These are phyloP conservation scores for Ganoderma meredithae DNA, from an alignment of 1,284 basidiomycete species.

Conservation along the genomic window DNA sequence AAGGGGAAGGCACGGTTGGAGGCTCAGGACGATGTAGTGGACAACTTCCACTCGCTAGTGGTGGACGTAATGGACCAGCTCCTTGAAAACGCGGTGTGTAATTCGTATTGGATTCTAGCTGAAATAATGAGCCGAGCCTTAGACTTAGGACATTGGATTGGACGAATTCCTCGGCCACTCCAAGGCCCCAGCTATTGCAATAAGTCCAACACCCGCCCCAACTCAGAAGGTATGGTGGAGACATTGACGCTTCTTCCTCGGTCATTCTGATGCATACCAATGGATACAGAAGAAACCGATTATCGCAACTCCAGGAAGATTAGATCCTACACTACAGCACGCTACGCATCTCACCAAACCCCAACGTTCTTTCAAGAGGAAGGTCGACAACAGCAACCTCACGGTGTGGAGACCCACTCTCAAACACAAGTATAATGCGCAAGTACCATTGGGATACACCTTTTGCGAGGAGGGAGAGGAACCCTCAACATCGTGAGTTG, in stretches of 20 bases:
- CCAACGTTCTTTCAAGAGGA: conserved; percentile 72
- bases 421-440: conserved; percentile 80
- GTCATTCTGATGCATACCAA: not conserved
- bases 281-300: conserved; percentile 40
- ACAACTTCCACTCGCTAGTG: conserved; percentile 80
- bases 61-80: conserved; percentile 87
- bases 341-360: conserved; percentile 80
- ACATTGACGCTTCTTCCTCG: not conserved
- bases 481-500: conserved; percentile 41
- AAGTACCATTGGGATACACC: conserved; percentile 76
- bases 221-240: conserved; percentile 40
- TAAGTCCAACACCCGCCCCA: conserved; percentile 49
- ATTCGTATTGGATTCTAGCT: conserved; percentile 5
- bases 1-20: conserved; percentile 61
- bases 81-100: conserved; percentile 82
- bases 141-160: conserved; percentile 75
- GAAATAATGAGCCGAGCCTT: not conserved
- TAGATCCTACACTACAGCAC: conserved; percentile 71
- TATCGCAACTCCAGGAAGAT: conserved; percentile 45
- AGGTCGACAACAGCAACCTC: conserved; percentile 62
- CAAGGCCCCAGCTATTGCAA: conserved; percentile 68
- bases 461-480: conserved; percentile 55
- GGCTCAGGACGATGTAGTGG: conserved; percentile 81
- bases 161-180: conserved; percentile 81
- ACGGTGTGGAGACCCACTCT: conserved; percentile 67